These are phyloP conservation scores for Neotropicomus parvogracilis DNA, from an alignment of 1,284 basidiomycete genomes.

Conservation along the genomic window DNA sequence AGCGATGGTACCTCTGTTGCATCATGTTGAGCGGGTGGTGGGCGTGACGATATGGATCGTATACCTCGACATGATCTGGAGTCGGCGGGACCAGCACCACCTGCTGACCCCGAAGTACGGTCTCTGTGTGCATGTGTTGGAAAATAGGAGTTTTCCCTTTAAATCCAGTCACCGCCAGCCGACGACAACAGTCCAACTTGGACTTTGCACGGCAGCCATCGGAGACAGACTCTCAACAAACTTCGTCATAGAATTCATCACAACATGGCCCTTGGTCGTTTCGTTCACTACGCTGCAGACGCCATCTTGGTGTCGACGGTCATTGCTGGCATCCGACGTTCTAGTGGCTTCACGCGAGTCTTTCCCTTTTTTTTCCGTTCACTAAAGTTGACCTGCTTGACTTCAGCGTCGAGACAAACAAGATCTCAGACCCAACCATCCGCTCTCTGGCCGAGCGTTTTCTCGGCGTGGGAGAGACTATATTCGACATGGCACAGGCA, in stretches of 20 bases:
- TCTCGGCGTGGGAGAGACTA: constrained; percentile 81
- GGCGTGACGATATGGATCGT: not conserved
- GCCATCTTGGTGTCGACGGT: constrained; percentile 86
- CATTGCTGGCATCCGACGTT: constrained; percentile 86
- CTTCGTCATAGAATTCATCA: not conserved
- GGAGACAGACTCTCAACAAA: not conserved
- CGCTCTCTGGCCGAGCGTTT: constrained; percentile 78
- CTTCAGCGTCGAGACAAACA: constrained; percentile 61
- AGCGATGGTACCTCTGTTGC: constrained; percentile 77
- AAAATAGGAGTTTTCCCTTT: constrained; percentile 23
- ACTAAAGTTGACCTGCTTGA: constrained; percentile 5
- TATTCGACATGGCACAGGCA: constrained; percentile 81
- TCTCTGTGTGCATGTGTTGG: constrained; percentile 19
- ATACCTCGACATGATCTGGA: constrained; percentile 59
- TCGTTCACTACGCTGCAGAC: constrained; percentile 84
- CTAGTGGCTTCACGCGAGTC: constrained; percentile 86
- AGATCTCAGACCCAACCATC: constrained; percentile 72
- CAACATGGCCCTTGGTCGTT: constrained; percentile 72
- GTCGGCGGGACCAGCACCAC: constrained; percentile 76
- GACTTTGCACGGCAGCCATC: not conserved
- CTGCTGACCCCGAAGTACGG: constrained; percentile 55
- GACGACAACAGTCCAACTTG: constrained; percentile 5
- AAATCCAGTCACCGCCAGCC: constrained; percentile 6
- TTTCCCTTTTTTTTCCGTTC: constrained; percentile 2
- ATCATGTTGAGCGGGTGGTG: not conserved